Conservation (phyloP, 2,329 filamentous ascomycete species). For the Aspergillus fischeri region DNA sequence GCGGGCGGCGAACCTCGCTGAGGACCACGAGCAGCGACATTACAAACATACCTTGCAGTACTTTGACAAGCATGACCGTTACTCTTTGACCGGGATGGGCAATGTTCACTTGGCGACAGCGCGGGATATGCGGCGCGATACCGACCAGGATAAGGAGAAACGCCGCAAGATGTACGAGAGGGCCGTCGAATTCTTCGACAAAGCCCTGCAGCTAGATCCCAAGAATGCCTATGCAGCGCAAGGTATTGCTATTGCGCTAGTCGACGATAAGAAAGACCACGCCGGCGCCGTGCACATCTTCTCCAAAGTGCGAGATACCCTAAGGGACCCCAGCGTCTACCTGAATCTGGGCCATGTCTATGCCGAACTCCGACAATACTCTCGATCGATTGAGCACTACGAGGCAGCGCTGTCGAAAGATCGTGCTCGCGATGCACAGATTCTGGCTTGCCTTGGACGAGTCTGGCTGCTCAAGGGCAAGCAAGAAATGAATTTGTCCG, state of each 20-base stretch:
- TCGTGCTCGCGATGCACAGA: constrained; percentile 70
- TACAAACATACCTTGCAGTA: constrained; percentile 95
- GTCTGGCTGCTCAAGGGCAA: constrained; percentile 82
- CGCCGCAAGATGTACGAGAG: constrained; percentile 81
- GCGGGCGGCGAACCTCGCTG: constrained; percentile 70
- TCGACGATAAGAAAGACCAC: constrained; percentile 91
- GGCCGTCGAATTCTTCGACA: constrained; percentile 97
- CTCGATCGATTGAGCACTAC: constrained; percentile 89
- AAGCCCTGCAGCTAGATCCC: constrained; percentile 88
- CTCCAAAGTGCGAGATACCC: constrained; percentile 81
- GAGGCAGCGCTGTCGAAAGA: constrained; percentile 79
- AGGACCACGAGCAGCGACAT: constrained; percentile 88
- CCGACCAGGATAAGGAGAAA: constrained; percentile 86
- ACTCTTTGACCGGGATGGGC: constrained; percentile 93
- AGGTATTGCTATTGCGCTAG: constrained; percentile 87
- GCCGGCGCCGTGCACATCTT: constrained; percentile 80
- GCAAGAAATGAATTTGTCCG: constrained; percentile 58
- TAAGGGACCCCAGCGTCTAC: constrained; percentile 83
- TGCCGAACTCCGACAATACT: constrained; percentile 82
- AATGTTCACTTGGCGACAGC: constrained; percentile 87
- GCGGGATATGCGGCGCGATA: constrained; percentile 88
- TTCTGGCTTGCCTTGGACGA: constrained; percentile 80
- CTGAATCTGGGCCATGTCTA: constrained; percentile 94
- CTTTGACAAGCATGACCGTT: constrained; percentile 96
- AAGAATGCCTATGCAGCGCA: constrained; percentile 96